A percentile compares a stretch with the other conserved stretches of the same genome.
Evolutionary conservation across 441 rosid species (phyloP).

Genomic region (Raphanus hybrid): DNA sequence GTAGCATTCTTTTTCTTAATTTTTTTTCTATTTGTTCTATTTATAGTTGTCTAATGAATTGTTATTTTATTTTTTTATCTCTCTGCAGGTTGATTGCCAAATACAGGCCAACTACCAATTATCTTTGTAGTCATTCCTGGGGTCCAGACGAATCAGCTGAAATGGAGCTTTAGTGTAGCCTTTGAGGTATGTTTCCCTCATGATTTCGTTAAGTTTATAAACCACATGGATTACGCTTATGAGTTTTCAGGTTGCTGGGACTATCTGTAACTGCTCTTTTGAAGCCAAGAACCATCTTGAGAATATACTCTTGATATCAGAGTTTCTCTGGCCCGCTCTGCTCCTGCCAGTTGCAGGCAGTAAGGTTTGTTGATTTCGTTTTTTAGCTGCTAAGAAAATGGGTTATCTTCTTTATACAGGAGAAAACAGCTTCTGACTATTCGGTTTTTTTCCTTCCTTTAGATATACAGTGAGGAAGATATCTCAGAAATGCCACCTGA

Average conservation of each 20-base stretch:
- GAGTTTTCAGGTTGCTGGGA: constrained; percentile 83
- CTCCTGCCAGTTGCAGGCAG: constrained; percentile 92
- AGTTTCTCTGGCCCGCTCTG: constrained; percentile 94
- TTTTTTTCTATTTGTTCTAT: too few species aligned
- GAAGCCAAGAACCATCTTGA: constrained; percentile 89
- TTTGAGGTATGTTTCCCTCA: too few species aligned
- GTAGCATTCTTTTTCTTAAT: too few species aligned
- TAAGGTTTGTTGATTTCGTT: constrained; percentile 52
- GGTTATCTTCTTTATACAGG: background rate
- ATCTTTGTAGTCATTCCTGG: too few species aligned
- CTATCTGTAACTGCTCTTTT: constrained; percentile 86
- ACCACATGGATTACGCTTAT: too few species aligned
- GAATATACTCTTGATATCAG: constrained; percentile 81
- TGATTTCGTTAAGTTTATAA: too few species aligned
- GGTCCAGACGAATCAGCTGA: too few species aligned
- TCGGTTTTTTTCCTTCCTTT: constrained; percentile 11
- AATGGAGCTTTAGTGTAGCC: too few species aligned
- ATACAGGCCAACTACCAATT: too few species aligned
- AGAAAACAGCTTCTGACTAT: constrained; percentile 4
- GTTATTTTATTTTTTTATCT: too few species aligned
- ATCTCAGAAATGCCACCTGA: constrained; percentile 84
- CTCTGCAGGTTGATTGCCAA: too few species aligned
- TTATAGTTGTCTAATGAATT: too few species aligned
- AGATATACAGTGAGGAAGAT: constrained; percentile 73
- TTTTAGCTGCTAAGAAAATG: background rate